Evolutionary conservation across 164 flowering plant genomes (phyloP).

Genomic region (Akebia trifoliata): DNA sequence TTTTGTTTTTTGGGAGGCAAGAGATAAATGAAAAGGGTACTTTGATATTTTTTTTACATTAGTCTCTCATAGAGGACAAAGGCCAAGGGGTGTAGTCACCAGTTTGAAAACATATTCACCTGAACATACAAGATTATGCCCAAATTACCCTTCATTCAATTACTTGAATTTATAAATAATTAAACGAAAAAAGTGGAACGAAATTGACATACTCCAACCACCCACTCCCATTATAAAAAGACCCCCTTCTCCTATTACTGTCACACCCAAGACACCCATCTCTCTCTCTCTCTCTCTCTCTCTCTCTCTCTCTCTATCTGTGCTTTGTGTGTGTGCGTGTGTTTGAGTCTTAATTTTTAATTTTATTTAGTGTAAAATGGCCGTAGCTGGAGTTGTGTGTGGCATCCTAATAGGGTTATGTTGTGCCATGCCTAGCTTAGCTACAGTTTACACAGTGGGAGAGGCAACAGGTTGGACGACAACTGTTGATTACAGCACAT

Average conservation of each 20-base stretch:
- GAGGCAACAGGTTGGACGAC: constrained; percentile 38
- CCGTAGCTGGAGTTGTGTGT: constrained; percentile 6
- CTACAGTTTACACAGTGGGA: constrained; percentile 38
- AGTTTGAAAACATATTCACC: too few relatives aligned
- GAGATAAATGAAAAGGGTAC: too few relatives aligned
- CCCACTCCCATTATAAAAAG: constrained; percentile 8
- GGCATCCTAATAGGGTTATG: constrained; percentile 6
- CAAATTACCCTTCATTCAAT: background rate
- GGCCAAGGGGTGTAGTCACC: too few relatives aligned
- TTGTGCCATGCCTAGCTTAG: constrained; percentile 19
- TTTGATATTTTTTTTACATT: too few relatives aligned
- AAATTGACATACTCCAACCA: constrained; percentile 9
- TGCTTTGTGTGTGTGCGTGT: too few relatives aligned
- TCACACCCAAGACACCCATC: background rate
- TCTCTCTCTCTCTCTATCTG: background rate
- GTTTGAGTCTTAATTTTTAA: too few relatives aligned
- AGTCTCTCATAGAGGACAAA: too few relatives aligned
- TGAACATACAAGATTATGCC: too few relatives aligned
- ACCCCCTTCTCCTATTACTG: background rate
- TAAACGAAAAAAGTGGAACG: background rate
- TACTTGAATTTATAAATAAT: background rate
- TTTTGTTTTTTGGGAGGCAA: too few relatives aligned
- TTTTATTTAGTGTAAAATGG: background rate
- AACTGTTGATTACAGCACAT: constrained; percentile 32
- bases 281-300: background rate